A percentile compares a stretch with the other conserved stretches of the same genome.
Evolutionary conservation across 2,329 filamentous ascomycete genomes (phyloP).

Genomic region (Juglanconis oblonga): DNA sequence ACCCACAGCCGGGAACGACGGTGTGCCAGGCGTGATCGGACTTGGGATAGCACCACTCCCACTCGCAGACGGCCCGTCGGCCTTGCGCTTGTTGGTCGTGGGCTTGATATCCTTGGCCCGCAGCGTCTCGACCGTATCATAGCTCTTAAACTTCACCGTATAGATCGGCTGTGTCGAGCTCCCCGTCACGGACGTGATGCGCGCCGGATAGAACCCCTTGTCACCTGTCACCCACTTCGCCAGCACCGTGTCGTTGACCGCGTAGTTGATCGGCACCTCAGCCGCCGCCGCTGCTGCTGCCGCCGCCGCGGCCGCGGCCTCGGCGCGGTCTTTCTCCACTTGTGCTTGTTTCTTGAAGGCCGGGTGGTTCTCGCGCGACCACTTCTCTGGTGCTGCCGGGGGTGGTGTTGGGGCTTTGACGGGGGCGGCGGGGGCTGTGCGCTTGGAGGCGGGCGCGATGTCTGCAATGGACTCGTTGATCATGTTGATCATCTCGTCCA

Average conservation of each 20-base stretch:
- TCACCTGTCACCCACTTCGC: constrained; percentile 91
- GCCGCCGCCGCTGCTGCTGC: constrained; percentile 13
- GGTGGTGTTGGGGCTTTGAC: constrained; percentile 39
- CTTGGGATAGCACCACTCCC: constrained; percentile 18
- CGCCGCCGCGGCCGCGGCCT: constrained; percentile 14
- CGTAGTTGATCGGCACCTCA: constrained; percentile 56
- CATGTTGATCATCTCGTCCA: constrained; percentile 76
- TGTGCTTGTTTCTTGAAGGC: constrained; percentile 62
- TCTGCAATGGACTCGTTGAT: constrained; percentile 80
- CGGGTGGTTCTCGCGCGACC: constrained; percentile 77
- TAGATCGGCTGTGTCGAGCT: constrained; percentile 90
- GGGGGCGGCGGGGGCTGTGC: constrained; percentile 40
- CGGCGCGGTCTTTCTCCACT: constrained; percentile 50
- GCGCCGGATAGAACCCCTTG: constrained; percentile 84
- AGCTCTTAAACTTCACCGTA: constrained; percentile 91
- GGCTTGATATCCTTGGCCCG: constrained; percentile 81
- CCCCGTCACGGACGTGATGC: constrained; percentile 90
- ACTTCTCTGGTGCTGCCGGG: constrained; percentile 63
- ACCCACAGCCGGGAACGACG: constrained; percentile 45
- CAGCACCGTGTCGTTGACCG: constrained; percentile 85
- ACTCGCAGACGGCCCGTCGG: constrained; percentile 58
- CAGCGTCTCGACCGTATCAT: constrained; percentile 79
- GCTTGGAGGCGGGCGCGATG: constrained; percentile 55
- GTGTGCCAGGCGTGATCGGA: constrained; percentile 10
- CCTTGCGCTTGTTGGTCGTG: constrained; percentile 78